Evolutionary conservation across 163 green algal species (phyloP).

Genomic region (Chlamydomonas reinhardtii): DNA sequence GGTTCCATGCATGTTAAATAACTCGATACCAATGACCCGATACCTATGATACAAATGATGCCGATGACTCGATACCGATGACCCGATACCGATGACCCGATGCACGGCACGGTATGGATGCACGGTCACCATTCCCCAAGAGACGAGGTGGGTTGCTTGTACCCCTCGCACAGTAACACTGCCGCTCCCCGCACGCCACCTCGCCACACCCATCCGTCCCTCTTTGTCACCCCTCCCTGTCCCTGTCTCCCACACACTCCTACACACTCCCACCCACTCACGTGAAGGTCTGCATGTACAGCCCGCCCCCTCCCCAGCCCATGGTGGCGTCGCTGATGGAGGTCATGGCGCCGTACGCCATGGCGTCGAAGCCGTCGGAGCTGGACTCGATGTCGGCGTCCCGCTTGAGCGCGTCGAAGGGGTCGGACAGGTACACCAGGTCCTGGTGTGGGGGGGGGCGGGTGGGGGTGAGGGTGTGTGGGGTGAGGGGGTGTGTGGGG

Average conservation of each 20-base stretch:
- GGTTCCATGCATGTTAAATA: too few species aligned
- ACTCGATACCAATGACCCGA: too few species aligned
- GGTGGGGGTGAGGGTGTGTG: background rate
- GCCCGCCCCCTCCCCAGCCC: conserved; percentile 66
- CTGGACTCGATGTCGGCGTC: conserved; percentile 69
- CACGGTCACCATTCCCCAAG: too few species aligned
- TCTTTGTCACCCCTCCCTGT: background rate
- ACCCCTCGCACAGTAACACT: too few species aligned
- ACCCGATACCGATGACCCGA: too few species aligned
- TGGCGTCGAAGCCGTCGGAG: conserved; percentile 65
- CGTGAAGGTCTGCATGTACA: conserved; percentile 66
- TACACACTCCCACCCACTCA: background rate
- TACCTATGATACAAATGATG: too few species aligned
- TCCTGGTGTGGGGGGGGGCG: conserved; percentile 16
- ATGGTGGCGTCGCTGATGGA: conserved; percentile 61
- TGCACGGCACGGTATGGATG: too few species aligned
- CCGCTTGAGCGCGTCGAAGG: conserved; percentile 62
- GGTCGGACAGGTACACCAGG: conserved; percentile 58
- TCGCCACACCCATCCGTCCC: too few species aligned
- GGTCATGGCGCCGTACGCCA: conserved; percentile 60
- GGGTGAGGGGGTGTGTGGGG: background rate
- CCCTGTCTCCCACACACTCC: background rate
- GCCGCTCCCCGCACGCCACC: too few species aligned
- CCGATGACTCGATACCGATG: too few species aligned
- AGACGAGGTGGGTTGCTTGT: too few species aligned